A percentile compares a stretch with the other conserved stretches of the same genome.
phyloP scores from a whole-genome alignment of 257 asterid species.

The Mentha longifolia region DNA sequence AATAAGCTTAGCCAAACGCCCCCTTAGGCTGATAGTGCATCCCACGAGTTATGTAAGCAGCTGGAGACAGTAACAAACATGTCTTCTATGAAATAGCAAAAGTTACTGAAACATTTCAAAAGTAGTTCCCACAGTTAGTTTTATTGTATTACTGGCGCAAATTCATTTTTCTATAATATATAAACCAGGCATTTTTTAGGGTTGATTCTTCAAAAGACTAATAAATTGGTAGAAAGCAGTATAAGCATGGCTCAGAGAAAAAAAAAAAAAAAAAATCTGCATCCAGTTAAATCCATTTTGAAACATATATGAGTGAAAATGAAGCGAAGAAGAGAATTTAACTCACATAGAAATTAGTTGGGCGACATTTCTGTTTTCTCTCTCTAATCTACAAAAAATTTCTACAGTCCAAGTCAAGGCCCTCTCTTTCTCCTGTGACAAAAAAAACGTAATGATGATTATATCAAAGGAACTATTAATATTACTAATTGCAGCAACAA shows the following conservation, averaged over 20 bases:
- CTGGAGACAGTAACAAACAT: slow-evolving; percentile 12
- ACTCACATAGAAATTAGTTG: slow-evolving; percentile 87
- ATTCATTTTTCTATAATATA: slow-evolving; percentile 24
- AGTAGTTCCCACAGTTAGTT: slow-evolving; percentile 20
- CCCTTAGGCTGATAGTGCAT: slow-evolving; percentile 9
- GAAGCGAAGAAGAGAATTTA: slow-evolving; percentile 36
- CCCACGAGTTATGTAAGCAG: slow-evolving; percentile 19
- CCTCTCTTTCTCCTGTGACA: slow-evolving; percentile 91
- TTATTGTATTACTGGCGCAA: neutral
- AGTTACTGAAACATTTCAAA: slow-evolving; percentile 13
- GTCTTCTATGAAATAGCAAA: slow-evolving; percentile 11
- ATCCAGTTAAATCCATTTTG: slow-evolving; percentile 29
- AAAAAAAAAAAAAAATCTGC: neutral
- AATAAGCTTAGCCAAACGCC: no score
- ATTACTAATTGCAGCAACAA: neutral
- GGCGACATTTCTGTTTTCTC: slow-evolving; percentile 84
- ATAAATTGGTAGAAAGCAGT: slow-evolving; percentile 27
- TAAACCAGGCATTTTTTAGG: neutral
- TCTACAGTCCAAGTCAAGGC: slow-evolving; percentile 93
- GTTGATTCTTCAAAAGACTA: slow-evolving; percentile 18
- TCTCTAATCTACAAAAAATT: slow-evolving; percentile 94
- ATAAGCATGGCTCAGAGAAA: slow-evolving; percentile 11
- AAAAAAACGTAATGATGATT: slow-evolving; percentile 31
- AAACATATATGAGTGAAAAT: slow-evolving; percentile 24
- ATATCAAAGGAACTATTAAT: slow-evolving; percentile 9